Evolutionary conservation across 257 asterid species (phyloP), one percentile per base, ranked within the genome.

Genomic region (Ophiorrhiza pumila): DNA sequence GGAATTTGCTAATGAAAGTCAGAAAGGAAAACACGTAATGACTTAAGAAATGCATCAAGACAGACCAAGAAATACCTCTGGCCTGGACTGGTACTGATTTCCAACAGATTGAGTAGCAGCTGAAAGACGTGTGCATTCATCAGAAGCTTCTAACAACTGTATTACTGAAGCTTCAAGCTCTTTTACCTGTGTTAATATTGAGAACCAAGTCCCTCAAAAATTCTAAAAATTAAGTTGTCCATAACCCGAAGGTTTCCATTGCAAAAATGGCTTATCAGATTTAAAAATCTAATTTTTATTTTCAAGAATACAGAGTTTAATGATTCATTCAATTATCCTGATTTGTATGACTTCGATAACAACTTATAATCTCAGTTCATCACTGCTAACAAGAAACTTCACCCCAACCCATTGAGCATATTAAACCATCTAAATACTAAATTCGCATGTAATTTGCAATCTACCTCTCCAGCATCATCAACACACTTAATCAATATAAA

Each of bases 71-170:
- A 57, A 73, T 69, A 90, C 99, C 91, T 86, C 88, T 68, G 81
- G 65, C 46, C 85, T 83, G 58, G 90, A 91, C 71, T 78, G 87
- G 83, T 83, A 89, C 69, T 77, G 90, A 69, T 84, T 72, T 71
- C 88, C 89, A 14, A 90, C 74, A 68, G 88, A 84, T 69, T 85
- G 88, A 58, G 88, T 81, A 46, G 94, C 92, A 46, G 65, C 79
- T 47, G 98, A 91, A 71, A 90, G 89, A 86, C 83, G 82, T 68
- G 83, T 78, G 76, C 95, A 88, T 10, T 90, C 93, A 62, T 90
- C 87, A 60, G 91, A 80, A 69, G 96, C 90, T 61, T 74, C 87
- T 82, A 88, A 60, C 80, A 95, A 83, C 52, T 87, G 76, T 64
- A 78, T 34, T 70, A 87, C 85, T 17, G 84, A 84, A 77, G 79